Evolutionary conservation across 352 stramenopile species (phyloP), one percentile per base, ranked within the genome.

Genomic region (Pythium apleroticum): DNA sequence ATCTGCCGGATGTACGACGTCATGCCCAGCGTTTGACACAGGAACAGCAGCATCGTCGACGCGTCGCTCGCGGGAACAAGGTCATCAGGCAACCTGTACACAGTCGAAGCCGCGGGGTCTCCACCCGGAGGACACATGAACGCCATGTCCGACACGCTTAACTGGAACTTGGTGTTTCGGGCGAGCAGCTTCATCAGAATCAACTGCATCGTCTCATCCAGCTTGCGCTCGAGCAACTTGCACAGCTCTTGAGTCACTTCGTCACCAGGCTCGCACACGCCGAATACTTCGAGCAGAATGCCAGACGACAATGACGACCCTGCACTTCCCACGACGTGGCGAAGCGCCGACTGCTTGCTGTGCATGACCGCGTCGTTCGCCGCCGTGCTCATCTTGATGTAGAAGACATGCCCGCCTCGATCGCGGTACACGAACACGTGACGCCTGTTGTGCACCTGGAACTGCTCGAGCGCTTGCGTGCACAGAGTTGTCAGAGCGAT

Each of bases 371-470:
- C 27, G 35, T 69, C 41, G 39, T 48, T 61, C 10, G 58, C 48
- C 6, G 46, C 52, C 8, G 62, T 48, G 41, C 83, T 88, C 65
- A 95, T 92, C 57, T 91, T 91, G 73, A 96, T 93, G 65, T 96
- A 96, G 71, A 95, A 96, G 20, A 95, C 88, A 50, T 95, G 84
- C 3, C 88, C 86, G 22, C 86, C 81, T 5, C 85, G 83, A 67
- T 96, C 86, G 17, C 86, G 76, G 53, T 96, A 96, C 11, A 96
- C 88, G 66, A 96, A 96, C 28, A 93, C 84, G 31, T 96, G 82
- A 2, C 84, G 82, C 4, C 88, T 80, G 66, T 96, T 96, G 74
- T 95, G 87, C 31, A 96, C 88, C 78, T 96, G 85, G 52, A 96
- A 96, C 56, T 93, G 88, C 65, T 96, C 86, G 15, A 96, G 66